These are phyloP conservation scores for Ophiocordyceps camponoti-rufipedis DNA, from an alignment of 2,329 filamentous ascomycete genomes.

Conservation along the genomic window DNA sequence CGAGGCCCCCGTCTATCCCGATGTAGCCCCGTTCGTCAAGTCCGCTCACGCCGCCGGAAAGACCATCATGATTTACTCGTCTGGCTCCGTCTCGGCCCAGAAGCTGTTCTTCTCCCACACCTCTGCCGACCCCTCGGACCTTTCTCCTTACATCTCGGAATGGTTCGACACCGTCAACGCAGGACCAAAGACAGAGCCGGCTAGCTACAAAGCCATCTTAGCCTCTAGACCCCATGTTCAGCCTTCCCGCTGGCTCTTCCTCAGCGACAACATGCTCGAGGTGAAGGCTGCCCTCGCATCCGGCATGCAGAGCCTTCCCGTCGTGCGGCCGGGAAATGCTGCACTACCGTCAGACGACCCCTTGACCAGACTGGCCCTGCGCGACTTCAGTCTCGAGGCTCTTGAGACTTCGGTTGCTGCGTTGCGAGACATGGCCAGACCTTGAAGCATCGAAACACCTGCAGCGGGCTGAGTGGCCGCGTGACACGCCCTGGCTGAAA, in stretches of 20 bases:
- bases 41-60: conserved; percentile 37
- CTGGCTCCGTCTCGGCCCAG: conserved; percentile 63
- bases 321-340: conserved; percentile 53
- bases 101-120: conserved; percentile 61
- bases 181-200: conserved; percentile 48
- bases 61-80: conserved; percentile 61
- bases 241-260: conserved; percentile 47
- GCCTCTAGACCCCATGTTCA: conserved; percentile 21
- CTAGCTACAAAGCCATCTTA: conserved; percentile 51
- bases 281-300: conserved; percentile 42
- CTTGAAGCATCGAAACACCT: background rate
- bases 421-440: conserved; percentile 1
- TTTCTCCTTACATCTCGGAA: conserved; percentile 38
- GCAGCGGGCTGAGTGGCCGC: background rate
- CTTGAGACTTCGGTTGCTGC: conserved; percentile 2
- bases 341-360: conserved; percentile 32
- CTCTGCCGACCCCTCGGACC: conserved; percentile 36
- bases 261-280: conserved; percentile 63
- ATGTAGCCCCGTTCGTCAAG: conserved; percentile 47
- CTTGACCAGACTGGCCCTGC: conserved; percentile 15
- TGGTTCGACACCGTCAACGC: conserved; percentile 74
- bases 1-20: conserved; percentile 54
- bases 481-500: background rate
- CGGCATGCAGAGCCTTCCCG: conserved; percentile 44
- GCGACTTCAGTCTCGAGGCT: conserved; percentile 14